Base-by-base conservation (phyloP, 2,329 filamentous ascomycete species). In the Neospermospora avenae region DNA sequence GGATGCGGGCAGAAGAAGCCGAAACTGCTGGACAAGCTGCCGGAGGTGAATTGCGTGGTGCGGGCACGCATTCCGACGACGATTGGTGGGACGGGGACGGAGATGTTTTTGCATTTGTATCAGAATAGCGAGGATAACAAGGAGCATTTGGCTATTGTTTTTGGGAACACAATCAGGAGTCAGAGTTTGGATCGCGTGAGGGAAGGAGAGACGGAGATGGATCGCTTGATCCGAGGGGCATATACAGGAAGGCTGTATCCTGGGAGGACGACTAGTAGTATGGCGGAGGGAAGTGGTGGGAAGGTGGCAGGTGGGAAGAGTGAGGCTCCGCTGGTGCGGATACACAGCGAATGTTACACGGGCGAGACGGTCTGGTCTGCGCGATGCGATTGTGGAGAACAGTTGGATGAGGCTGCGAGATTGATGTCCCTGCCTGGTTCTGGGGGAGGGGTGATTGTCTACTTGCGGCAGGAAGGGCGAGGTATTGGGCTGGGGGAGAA, bases 331-430 rank as follows among this genome's bases (percentile, higher is more conserved):
- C 79, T 99, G 41, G 93, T 99, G 49, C 84, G 95, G 59, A 99
- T 99, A 72, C 95, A 99, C 75, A 96, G 91, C 3, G 95, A 99
- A 76, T 99, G 95, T 77, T 99, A 99, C 75, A 99, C 95, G 0
- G 95, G 95, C 61, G 95, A 99, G 79, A 99, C 95, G 0, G 95
- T 96, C 0, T 98, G 95, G 95, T 97, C 93, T 7, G 93, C 95
- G 37, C 87, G 95, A 28, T 99, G 95, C 77, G 95, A 99, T 77
- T 99, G 95, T 74, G 95, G 95, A 59, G 95, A 99, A 77, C 95
- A 99, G 74, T 82, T 99, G 2, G 95, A 99, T 74, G 95, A 99
- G 77, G 95, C 95, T 1, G 95, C 93, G 1, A 84, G 95, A 25
- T 78, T 99, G 1, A 99, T 99, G 95, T 88, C 89, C 16, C 78